Percentiles rank a stretch among this genome's conserved stretches.
Evolutionary conservation across 495 filamentous ascomycete species (phyloP).

Genomic region (Penicillium mononematosum): DNA sequence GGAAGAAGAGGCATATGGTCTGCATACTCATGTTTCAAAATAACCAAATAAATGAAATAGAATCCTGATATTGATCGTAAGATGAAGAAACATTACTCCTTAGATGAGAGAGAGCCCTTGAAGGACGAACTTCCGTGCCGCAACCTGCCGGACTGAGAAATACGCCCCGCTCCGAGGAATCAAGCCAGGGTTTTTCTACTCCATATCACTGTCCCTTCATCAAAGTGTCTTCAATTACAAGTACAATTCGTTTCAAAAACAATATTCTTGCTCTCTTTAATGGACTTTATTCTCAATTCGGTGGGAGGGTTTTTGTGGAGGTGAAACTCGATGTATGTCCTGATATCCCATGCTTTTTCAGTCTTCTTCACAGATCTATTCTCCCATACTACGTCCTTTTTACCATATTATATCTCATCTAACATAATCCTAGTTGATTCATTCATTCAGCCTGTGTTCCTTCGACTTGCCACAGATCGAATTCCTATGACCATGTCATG

Average conservation of each 20-base stretch:
- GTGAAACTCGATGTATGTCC: slow-evolving; percentile 14
- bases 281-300: neutral
- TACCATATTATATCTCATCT: neutral
- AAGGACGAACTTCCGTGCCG: slow-evolving; percentile 2
- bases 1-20: slow-evolving; percentile 47
- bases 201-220: slow-evolving; percentile 12
- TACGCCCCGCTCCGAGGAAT: slow-evolving; percentile 28
- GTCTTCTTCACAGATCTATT: slow-evolving; percentile 3
- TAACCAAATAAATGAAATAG: slow-evolving; percentile 12
- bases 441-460: slow-evolving; percentile 4
- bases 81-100: slow-evolving; percentile 1
- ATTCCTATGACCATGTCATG: slow-evolving; percentile 6
- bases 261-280: neutral
- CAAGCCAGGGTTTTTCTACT: slow-evolving; percentile 19
- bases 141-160: slow-evolving; percentile 30
- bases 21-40: slow-evolving; percentile 44
- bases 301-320: slow-evolving; percentile 7
- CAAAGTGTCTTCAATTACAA: slow-evolving; percentile 10
- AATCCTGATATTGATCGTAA: slow-evolving; percentile 3
- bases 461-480: slow-evolving; percentile 7
- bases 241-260: slow-evolving; percentile 3
- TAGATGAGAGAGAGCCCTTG: slow-evolving; percentile 3
- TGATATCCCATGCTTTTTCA: slow-evolving; percentile 7
- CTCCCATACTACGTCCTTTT: slow-evolving; percentile 3
- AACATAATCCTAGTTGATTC: slow-evolving; percentile 8